Evolutionary conservation across 345 rosid species (phyloP), one percentile per base, ranked within the genome.

Genomic region (Noccaea caerulescens): DNA sequence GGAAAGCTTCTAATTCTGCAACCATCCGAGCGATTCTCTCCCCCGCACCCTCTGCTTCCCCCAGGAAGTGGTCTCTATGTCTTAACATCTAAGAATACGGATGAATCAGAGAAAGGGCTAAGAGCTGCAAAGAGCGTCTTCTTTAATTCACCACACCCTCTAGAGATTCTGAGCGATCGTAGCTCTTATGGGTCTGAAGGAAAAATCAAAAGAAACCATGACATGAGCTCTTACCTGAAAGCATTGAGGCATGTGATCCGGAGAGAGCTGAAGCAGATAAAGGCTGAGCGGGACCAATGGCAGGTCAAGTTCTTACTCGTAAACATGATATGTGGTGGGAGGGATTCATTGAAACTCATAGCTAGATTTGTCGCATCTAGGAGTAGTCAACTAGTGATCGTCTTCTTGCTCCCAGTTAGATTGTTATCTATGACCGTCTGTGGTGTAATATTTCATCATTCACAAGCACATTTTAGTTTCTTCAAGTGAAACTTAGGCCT

Each of bases 91-190:
- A 79, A 82, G 16, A 86, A 83, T 33, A 59, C 32, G 1, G 42
- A 55, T n/a, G 80, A 81, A 62, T 81, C 79, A 33, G 91, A 88
- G 73, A 87, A 85, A 80, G 74, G 81, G 52, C 87, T 95, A 59
- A 76, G 44, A 4, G 89, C 92, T 8, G 99, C 99, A 11, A 80
- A 82, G 76, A 83, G 62, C 45, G 75, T 80, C 39, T 95, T 91
- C 84, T 79, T 95, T 41, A 92, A 92, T 75, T 87, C 99, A 8
- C 99, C 99, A n/a, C 99, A 95, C 66, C 99, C 99, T 2, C 83
- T 92, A 6, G 99, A 95, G 84, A 92, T 92, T 78, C 83, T 95
- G 33, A 86, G 96, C 11, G 98, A 95, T 50, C 84, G 90, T 30
- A 47, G 80, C 11, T 91, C 99, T 16, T 95, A 95, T 57, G 99